Evolutionary conservation across 1,139 yeast genomes (phyloP), one percentile per base, ranked within the genome.

Genomic region (Yamadazyma epiphylla): DNA sequence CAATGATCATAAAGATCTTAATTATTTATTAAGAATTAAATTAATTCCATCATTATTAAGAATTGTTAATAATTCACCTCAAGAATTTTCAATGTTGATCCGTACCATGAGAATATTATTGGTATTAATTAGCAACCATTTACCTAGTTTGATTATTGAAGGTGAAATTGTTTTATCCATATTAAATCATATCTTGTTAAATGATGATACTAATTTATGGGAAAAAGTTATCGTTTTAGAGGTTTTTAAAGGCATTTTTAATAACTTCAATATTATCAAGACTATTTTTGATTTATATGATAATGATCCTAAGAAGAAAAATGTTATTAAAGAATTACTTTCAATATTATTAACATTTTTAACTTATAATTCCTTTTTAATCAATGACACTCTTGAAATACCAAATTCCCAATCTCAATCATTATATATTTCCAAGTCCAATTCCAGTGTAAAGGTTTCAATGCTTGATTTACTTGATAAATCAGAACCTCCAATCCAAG

Each of bases 401-500:
- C 43, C 42, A 5, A 13, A 13, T 9, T 10, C 24, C 12, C 22
- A 5, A 16, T 8, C 26, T 24, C 13, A 22, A 12, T n/a, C n/a
- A n/a, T 29, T 37, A 3, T 48, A 46, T 22, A 38, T 62, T 26
- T 55, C 66, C 2, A 53, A 48, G 30, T 36, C 49, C 8, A 37
- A 38, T 15, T 60, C 70, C 1, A 38, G 47, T 1, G 59, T 76
- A 32, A 75, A 79, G 41, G 63, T 78, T 0, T 64, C 80, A 5
- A 70, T 79, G 34, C 63, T 88, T 26, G 96, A 88, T 36, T 73
- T 80, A 35, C 62, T 89, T 19, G 97, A 89, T 46, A 88, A 87
- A 45, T 45, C 63, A 0, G 94, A 83, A 21, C 80, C 95, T 0
- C 73, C 73, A 3, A 79, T 85, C 0, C 48, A 58, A 2, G 64